phyloP scores from a whole-genome alignment of 2,329 filamentous ascomycete genomes.

The Coleophoma cylindrospora region DNA sequence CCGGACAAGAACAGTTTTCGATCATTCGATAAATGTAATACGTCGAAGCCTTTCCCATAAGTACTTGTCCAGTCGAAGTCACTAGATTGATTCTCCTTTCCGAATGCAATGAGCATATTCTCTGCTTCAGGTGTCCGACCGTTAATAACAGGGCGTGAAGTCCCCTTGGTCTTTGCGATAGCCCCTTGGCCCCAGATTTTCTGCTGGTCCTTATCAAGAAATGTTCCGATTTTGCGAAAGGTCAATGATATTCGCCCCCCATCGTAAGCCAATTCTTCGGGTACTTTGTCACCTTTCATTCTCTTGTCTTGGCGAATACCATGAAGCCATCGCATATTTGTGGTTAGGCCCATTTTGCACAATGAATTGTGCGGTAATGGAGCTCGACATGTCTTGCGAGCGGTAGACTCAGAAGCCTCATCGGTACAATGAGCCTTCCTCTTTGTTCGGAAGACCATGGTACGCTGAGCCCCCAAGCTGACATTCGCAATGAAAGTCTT shows the following conservation, averaged over 20 bases:
- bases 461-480: slow-evolving; percentile 85
- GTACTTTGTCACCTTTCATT: slow-evolving; percentile 57
- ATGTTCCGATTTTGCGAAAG: slow-evolving; percentile 86
- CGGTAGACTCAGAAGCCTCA: slow-evolving; percentile 6
- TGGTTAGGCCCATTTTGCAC: slow-evolving; percentile 73
- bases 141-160: slow-evolving; percentile 62
- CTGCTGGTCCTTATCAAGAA: slow-evolving; percentile 57
- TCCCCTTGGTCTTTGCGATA: slow-evolving; percentile 55
- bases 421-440: slow-evolving; percentile 42
- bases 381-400: slow-evolving; percentile 47
- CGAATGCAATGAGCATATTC: slow-evolving; percentile 72
- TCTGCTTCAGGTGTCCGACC: slow-evolving; percentile 63
- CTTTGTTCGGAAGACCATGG: slow-evolving; percentile 86
- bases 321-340: slow-evolving; percentile 87
- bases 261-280: slow-evolving; percentile 64
- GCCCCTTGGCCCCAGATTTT: slow-evolving; percentile 93
- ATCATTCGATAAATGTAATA: slow-evolving; percentile 55
- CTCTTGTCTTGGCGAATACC: slow-evolving; percentile 88
- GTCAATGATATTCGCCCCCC: slow-evolving; percentile 87
- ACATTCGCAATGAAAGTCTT: slow-evolving; percentile 86
- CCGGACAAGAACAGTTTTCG: slow-evolving; percentile 40
- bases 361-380: slow-evolving; percentile 84
- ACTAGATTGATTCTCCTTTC: slow-evolving; percentile 71
- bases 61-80: slow-evolving; percentile 68
- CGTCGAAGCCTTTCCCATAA: slow-evolving; percentile 82